Percentiles rank a stretch among this genome's conserved stretches.
Conservation (phyloP, 805 yeast genomes). For the Cyberlindnera nakhonratchasimensis region DNA sequence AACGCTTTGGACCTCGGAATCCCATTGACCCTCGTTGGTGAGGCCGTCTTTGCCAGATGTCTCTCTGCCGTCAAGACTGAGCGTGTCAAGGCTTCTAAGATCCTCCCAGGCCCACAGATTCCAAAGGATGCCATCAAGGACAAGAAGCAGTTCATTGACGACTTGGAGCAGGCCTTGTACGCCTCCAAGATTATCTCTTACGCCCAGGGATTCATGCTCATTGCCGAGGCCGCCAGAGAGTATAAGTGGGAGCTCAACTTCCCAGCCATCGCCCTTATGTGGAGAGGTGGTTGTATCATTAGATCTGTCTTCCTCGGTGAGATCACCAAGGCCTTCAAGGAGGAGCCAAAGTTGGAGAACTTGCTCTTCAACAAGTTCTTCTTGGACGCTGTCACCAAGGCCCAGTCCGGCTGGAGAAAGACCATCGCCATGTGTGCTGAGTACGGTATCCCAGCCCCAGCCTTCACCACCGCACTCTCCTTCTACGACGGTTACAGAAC, state of each 20-base stretch:
- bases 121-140: conserved; percentile 65
- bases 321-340: conserved; percentile 94
- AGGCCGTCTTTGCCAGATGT: conserved; percentile 97
- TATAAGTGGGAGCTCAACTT: conserved; percentile 96
- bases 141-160: conserved; percentile 81
- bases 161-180: conserved; percentile 95
- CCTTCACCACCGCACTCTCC: conserved; percentile 92
- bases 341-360: conserved; percentile 91
- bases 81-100: conserved; percentile 80
- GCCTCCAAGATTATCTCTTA: conserved; percentile 98
- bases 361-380: conserved; percentile 94
- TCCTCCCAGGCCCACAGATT: conserved; percentile 74
- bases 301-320: conserved; percentile 98
- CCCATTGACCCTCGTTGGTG: conserved; percentile 98
- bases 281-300: conserved; percentile 99
- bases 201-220: conserved; percentile 99
- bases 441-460: conserved; percentile 96
- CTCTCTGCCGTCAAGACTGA: conserved; percentile 88
- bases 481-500: conserved; percentile 99
- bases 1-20: conserved; percentile 96
- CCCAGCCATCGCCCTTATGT: conserved; percentile 98
- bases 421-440: conserved; percentile 73
- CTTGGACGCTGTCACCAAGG: conserved; percentile 84
- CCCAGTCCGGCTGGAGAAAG: conserved; percentile 95
- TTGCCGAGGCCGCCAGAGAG: conserved; percentile 96